phyloP scores from a whole-genome alignment of 1,284 basidiomycete genomes.

The Cryptococcus sp. region DNA sequence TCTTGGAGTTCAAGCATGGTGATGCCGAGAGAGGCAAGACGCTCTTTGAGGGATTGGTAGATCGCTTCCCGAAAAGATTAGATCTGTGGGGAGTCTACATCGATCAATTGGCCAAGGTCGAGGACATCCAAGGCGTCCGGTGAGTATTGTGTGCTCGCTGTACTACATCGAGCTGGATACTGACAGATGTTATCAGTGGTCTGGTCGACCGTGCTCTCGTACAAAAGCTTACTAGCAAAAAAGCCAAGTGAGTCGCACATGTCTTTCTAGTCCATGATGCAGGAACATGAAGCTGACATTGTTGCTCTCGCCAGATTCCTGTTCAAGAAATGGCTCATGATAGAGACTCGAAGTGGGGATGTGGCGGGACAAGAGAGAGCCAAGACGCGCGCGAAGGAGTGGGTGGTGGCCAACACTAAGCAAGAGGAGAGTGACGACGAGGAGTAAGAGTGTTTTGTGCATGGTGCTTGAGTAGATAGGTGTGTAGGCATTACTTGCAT shows the following conservation, averaged over 20 bases:
- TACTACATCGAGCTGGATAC: neutral
- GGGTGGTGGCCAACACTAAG: constrained; percentile 56
- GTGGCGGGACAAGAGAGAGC: constrained; percentile 77
- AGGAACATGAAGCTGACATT: neutral
- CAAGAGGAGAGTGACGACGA: constrained; percentile 16
- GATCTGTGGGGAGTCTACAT: constrained; percentile 97
- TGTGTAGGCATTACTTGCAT: too few relatives aligned
- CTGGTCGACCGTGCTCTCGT: constrained; percentile 80
- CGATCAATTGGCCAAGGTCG: constrained; percentile 84
- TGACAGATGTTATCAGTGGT: constrained; percentile 57
- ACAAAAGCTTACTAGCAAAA: constrained; percentile 88
- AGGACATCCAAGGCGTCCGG: constrained; percentile 75
- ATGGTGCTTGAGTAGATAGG: too few relatives aligned
- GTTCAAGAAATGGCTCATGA: constrained; percentile 96
- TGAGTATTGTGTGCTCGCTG: constrained; percentile 47
- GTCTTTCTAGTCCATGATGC: neutral
- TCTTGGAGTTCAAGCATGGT: constrained; percentile 91
- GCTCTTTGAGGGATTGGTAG: constrained; percentile 93
- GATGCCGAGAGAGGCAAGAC: constrained; percentile 94
- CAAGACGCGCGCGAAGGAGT: constrained; percentile 84
- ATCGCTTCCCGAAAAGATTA: constrained; percentile 89
- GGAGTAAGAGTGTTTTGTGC: constrained; percentile 15
- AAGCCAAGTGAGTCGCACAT: constrained; percentile 73
- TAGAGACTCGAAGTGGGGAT: constrained; percentile 85
- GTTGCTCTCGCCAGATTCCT: constrained; percentile 62